A percentile compares a stretch with the other conserved stretches of the same genome.
phyloP scores from a whole-genome alignment of 129 eudicot genomes.

The Kitagawia praeruptora region DNA sequence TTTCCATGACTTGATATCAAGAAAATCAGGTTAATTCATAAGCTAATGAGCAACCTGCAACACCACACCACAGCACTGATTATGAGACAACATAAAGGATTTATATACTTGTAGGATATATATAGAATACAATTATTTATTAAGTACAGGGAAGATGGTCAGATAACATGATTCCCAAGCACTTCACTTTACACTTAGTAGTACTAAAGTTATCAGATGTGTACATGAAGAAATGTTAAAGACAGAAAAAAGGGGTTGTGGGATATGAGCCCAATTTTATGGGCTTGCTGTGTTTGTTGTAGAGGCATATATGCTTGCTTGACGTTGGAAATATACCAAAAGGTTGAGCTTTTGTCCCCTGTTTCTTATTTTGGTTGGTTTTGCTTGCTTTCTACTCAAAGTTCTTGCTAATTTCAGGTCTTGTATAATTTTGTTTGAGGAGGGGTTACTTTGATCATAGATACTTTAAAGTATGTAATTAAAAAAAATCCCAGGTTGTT shows the following conservation, averaged over 20 bases:
- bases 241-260: constrained; percentile 4
- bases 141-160: constrained; percentile 2
- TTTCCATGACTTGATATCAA: constrained; percentile 16
- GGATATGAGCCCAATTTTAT: constrained; percentile 6
- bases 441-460: background rate
- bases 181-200: constrained; percentile 16
- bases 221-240: constrained; percentile 37
- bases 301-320: constrained; percentile 40
- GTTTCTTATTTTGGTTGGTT: constrained; percentile 18
- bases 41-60: background rate
- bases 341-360: constrained; percentile 16
- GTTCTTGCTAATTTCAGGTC: background rate
- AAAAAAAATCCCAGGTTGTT: background rate
- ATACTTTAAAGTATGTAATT: background rate
- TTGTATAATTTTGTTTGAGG: background rate
- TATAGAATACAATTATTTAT: background rate
- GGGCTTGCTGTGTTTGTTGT: constrained; percentile 10
- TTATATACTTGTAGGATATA: background rate
- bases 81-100: constrained; percentile 9
- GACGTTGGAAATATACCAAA: constrained; percentile 25
- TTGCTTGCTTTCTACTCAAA: constrained; percentile 51
- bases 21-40: constrained; percentile 10
- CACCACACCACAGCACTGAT: constrained; percentile 9
- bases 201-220: constrained; percentile 12
- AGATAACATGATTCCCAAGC: constrained; percentile 22